Base-by-base conservation (phyloP, 257 asterid species). In the Penstemon davidsonii region DNA sequence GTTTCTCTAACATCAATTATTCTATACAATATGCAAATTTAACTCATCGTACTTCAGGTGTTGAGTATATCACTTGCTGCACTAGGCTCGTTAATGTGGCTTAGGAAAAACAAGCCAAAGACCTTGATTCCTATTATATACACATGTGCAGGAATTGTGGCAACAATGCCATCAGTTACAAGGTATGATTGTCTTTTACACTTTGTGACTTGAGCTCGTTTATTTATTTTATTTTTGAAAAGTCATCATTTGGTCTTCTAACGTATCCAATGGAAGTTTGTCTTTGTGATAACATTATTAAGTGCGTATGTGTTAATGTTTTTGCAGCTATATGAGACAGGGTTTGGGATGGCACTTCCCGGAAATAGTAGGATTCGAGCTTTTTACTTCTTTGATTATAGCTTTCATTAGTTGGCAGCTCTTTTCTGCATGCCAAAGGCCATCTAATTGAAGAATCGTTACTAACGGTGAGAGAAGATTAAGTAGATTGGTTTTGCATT, bases 371-470 rank as follows among this genome's bases (percentile, higher is more conserved):
- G 97, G 97, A 73, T 91, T 94, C 60, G 97, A 94, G 82, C 78
- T 94, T 6, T 78, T 86, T 72, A 76, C 93, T 69, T 91, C 99
- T 44, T 78, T 94, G 84, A 77, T 72, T 60, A 87, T 94, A 92
- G 98, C 99, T 69, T 88, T 91, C 69, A 73, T 88, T 66, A 91
- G 99, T 85, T 94, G 97, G 98, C 99, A 94, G 76, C 78, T 94
- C 50, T 89, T 87, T 70, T 66, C 83, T 13, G 90, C 92, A 53
- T 91, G 99, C 78, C 99, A 94, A 79, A 88, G 90, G 77, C 94
- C 91, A 3, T 93, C 94, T 25, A 85, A 63, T 68, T 83, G 83
- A 86, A 49, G 19, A 53, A 62, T 41, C 45, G n/a, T 19, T 40
- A 33, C 33, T 64, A 39, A 10, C 56, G 47, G 8, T 25, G 33